Base-by-base conservation (phyloP, 495 filamentous ascomycete species). In the Aspergillus olivimuriae region DNA sequence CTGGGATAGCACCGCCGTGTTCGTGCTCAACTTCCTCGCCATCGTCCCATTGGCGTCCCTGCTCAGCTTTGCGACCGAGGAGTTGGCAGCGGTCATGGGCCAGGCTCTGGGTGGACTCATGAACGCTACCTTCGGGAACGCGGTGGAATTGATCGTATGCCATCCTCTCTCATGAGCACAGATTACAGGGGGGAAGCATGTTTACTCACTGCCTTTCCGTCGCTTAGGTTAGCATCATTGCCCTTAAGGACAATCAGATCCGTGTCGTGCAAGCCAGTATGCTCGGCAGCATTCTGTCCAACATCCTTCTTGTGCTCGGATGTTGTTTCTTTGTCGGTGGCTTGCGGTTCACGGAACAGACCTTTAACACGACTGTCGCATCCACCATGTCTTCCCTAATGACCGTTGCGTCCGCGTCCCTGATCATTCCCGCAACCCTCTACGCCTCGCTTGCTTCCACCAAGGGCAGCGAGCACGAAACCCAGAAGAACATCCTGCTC, bases 61-160 rank as follows among this genome's bases (percentile, higher is more conserved):
- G 48, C 70, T 98, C 48, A 94, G 89, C 47, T 95, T 95, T 64
- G 92, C 92, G 33, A 98, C 92, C 1, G 92, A 96, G 68, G 88
- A 98, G 63, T 74, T 98, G 46, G 81, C 87, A 4, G 74, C 76
- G 9, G 83, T 84, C 38, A 74, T 96, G 45, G 92, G 92, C 14
- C 84, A 96, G 63, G 91, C 92, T 0, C 60, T 97, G 24, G 92
- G 92, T 31, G 92, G 92, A 1, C 66, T 98, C 52, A 76, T 96
- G 58, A 98, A 98, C 72, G 92, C 92, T 19, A 94, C 87, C 5
- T 95, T 95, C 68, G 92, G 92, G 31, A 98, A 98, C 73, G 92
- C 92, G 0, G 91, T 96, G n/a, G 92, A 98, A 56, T 66, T 97
- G 54, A 98, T 98, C 70, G 92, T 95, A 72, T 56, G 85, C 58